Conservation (phyloP, 257 asterid genomes). For the Paraleonurus japonicus region DNA sequence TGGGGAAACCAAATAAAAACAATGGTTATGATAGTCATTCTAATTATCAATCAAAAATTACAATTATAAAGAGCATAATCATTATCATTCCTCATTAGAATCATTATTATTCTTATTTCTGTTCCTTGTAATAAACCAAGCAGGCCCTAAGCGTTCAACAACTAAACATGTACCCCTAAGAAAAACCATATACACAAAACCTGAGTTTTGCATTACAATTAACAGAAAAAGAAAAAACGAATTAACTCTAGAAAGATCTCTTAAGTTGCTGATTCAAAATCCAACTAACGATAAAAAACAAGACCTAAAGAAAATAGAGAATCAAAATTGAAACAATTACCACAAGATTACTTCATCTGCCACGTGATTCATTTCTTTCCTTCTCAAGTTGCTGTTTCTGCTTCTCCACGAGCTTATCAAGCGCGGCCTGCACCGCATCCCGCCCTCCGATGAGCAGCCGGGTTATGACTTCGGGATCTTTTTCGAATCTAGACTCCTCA, state of each 20-base stretch:
- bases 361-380: slow-evolving; percentile 45
- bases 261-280: neutral
- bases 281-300: neutral
- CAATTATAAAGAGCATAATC: no score
- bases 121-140: no score
- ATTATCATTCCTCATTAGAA: no score
- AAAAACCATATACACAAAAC: neutral
- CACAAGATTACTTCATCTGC: slow-evolving; percentile 17
- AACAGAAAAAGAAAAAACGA: neutral
- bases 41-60: no score
- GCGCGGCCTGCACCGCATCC: slow-evolving; percentile 78
- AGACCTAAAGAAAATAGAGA: neutral
- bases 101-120: no score
- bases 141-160: neutral
- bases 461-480: slow-evolving; percentile 77
- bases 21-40: no score
- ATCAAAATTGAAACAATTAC: slow-evolving; percentile 23
- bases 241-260: neutral
- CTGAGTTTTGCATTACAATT: neutral
- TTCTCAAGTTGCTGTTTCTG: slow-evolving; percentile 76
- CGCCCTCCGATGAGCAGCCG: slow-evolving; percentile 83
- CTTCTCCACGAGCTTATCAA: slow-evolving; percentile 91
- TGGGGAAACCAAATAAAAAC: no score
- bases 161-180: neutral
- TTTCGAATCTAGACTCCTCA: slow-evolving; percentile 80